A percentile compares a stretch with the other conserved stretches of the same genome.
These are phyloP conservation scores for Byssochlamys sp. DNA, from an alignment of 2,329 filamentous ascomycete genomes.

Conservation along the genomic window DNA sequence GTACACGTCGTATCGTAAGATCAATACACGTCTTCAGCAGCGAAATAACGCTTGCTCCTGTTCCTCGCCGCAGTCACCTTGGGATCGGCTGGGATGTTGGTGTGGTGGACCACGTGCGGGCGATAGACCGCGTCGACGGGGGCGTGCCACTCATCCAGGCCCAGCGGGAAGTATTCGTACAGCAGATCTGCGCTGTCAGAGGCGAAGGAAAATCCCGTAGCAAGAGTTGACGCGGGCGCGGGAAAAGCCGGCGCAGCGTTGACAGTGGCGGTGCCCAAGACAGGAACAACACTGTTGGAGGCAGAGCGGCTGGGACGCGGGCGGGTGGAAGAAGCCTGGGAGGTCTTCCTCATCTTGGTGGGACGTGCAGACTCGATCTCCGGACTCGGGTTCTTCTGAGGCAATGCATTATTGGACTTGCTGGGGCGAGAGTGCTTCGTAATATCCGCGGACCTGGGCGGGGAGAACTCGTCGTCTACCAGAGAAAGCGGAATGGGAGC, in stretches of 20 bases:
- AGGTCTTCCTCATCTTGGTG: conserved; percentile 30
- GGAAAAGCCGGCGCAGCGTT: conserved; percentile 19
- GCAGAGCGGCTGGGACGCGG: conserved; percentile 20
- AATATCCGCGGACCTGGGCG: conserved; percentile 17
- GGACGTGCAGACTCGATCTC: conserved; percentile 23
- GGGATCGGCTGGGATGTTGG: conserved; percentile 56
- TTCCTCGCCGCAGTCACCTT: conserved; percentile 58
- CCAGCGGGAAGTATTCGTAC: conserved; percentile 91
- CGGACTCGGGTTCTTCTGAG: conserved; percentile 18
- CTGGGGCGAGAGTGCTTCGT: conserved; percentile 9
- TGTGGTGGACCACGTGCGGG: conserved; percentile 89
- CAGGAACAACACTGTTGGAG: conserved; percentile 19
- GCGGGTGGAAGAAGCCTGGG: conserved; percentile 21
- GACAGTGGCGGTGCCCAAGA: conserved; percentile 20
- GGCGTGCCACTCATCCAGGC: conserved; percentile 82
- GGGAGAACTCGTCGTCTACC: conserved; percentile 45
- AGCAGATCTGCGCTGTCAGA: conserved; percentile 68
- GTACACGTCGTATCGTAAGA: background rate
- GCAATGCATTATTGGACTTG: conserved; percentile 15
- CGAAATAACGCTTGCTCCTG: conserved; percentile 63
- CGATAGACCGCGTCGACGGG: conserved; percentile 83
- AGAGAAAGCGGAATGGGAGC: conserved; percentile 48
- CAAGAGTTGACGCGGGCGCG: conserved; percentile 38
- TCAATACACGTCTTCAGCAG: conserved; percentile 45
- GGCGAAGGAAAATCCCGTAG: conserved; percentile 41